Conservation (phyloP, 805 yeast genomes). For the Saccharomycopsis fibuligera region DNA sequence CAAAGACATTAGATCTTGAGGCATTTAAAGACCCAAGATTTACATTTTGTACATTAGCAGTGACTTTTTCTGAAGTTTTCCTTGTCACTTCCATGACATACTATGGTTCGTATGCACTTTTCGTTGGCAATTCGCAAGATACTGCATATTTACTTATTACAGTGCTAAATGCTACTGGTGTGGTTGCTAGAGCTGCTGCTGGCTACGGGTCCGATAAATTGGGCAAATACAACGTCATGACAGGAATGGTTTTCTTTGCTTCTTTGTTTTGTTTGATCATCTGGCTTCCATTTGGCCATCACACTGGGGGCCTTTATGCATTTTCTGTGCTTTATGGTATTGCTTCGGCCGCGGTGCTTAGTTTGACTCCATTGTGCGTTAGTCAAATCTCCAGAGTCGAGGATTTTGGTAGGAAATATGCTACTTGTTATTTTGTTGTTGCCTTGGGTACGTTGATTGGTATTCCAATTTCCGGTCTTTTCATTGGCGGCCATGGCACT, state of each 20-base stretch:
- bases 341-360: slow-evolving; percentile 48
- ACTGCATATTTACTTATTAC: slow-evolving; percentile 39
- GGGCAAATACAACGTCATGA: slow-evolving; percentile 46
- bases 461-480: slow-evolving; percentile 45
- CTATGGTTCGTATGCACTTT: slow-evolving; percentile 43
- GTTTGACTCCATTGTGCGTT: slow-evolving; percentile 55
- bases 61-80: slow-evolving; percentile 41
- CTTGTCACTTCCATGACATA: slow-evolving; percentile 42
- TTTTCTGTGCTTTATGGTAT: slow-evolving; percentile 49
- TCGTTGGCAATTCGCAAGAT: slow-evolving; percentile 35
- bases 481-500: slow-evolving; percentile 33
- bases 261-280: slow-evolving; percentile 32
- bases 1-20: slow-evolving; percentile 10
- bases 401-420: slow-evolving; percentile 49
- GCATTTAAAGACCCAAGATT: slow-evolving; percentile 41
- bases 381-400: slow-evolving; percentile 52
- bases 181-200: slow-evolving; percentile 31
- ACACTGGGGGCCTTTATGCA: slow-evolving; percentile 33
- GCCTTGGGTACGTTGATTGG: slow-evolving; percentile 44
- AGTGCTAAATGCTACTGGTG: slow-evolving; percentile 31
- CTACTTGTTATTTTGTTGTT: slow-evolving; percentile 52
- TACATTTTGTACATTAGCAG: slow-evolving; percentile 36
- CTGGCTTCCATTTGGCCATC: slow-evolving; percentile 40
- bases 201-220: slow-evolving; percentile 31
- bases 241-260: slow-evolving; percentile 31